phyloP scores from a whole-genome alignment of 2,329 filamentous ascomycete species.

The Curvularia eragrostidis region DNA sequence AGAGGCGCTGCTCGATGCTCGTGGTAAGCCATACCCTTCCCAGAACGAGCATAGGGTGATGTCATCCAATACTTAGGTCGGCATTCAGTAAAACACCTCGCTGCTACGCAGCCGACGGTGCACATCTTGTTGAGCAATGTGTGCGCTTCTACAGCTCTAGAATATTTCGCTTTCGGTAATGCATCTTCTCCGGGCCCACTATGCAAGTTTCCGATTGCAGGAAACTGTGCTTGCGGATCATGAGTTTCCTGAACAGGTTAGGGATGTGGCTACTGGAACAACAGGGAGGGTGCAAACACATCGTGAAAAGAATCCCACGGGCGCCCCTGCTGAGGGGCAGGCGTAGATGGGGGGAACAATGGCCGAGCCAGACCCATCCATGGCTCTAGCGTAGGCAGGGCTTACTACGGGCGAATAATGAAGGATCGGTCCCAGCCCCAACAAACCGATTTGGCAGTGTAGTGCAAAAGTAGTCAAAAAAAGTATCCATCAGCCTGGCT shows the following conservation, averaged over 20 bases:
- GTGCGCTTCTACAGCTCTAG: slow-evolving; percentile 51
- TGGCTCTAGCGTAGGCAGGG: slow-evolving; percentile 19
- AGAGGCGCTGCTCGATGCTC: slow-evolving; percentile 58
- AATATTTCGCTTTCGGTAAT: slow-evolving; percentile 55
- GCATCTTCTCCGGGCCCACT: slow-evolving; percentile 55
- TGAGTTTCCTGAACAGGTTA: slow-evolving; percentile 31
- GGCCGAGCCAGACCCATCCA: slow-evolving; percentile 40
- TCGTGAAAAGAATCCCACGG: slow-evolving; percentile 57
- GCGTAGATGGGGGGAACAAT: slow-evolving; percentile 57
- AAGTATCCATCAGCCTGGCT: slow-evolving; percentile 6
- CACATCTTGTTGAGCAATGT: slow-evolving; percentile 54
- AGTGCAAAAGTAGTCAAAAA: slow-evolving; percentile 9
- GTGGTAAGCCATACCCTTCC: slow-evolving; percentile 47
- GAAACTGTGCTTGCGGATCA: slow-evolving; percentile 56
- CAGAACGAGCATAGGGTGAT: slow-evolving; percentile 56
- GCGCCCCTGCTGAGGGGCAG: slow-evolving; percentile 56
- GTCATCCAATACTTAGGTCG: slow-evolving; percentile 44
- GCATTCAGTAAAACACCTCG: slow-evolving; percentile 53
- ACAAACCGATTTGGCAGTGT: slow-evolving; percentile 6
- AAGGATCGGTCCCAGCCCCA: slow-evolving; percentile 1
- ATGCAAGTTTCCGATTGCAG: slow-evolving; percentile 58
- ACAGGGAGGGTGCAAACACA: slow-evolving; percentile 43
- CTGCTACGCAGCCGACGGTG: slow-evolving; percentile 59
- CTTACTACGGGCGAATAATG: slow-evolving; percentile 11
- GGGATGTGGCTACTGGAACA: slow-evolving; percentile 4